phyloP scores from a whole-genome alignment of 1,284 basidiomycete species.

The Tilletia setariae region DNA sequence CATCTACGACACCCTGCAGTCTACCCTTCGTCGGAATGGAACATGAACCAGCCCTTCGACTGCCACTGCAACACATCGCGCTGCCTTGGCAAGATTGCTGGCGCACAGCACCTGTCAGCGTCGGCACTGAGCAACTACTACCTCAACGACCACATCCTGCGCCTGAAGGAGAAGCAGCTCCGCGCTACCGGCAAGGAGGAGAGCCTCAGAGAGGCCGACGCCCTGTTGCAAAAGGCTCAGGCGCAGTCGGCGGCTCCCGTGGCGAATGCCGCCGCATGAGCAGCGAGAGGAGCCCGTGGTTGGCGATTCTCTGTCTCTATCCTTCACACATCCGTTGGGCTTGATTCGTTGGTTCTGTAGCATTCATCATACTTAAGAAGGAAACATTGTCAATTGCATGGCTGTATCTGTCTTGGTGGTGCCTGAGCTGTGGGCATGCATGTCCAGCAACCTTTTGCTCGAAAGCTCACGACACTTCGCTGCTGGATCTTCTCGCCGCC shows the following conservation, averaged over 20 bases:
- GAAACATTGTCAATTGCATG: no score
- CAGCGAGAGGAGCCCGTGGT: no score
- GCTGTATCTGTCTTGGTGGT: no score
- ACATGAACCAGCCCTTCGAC: constrained; percentile 48
- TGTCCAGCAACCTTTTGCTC: no score
- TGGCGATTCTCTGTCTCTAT: no score
- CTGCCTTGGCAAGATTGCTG: constrained; percentile 40
- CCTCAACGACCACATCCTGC: constrained; percentile 43
- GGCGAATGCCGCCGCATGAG: no score
- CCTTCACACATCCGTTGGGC: no score
- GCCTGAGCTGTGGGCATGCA: no score
- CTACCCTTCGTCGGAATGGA: constrained; percentile 50
- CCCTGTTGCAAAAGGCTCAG: neutral
- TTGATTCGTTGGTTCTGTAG: no score
- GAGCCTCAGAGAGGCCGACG: neutral
- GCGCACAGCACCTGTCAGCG: constrained; percentile 33
- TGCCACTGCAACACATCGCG: constrained; percentile 34
- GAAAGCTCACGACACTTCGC: no score
- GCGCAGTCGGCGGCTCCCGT: neutral
- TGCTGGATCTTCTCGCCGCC: no score
- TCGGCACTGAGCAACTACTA: constrained; percentile 31
- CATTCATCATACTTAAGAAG: no score
- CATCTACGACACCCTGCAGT: constrained; percentile 22
- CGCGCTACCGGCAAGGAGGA: constrained; percentile 13
- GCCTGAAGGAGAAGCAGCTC: constrained; percentile 35